These are phyloP conservation scores for Pyrenochaeta sp. DNA, from an alignment of 2,329 filamentous ascomycete species.

Conservation along the genomic window DNA sequence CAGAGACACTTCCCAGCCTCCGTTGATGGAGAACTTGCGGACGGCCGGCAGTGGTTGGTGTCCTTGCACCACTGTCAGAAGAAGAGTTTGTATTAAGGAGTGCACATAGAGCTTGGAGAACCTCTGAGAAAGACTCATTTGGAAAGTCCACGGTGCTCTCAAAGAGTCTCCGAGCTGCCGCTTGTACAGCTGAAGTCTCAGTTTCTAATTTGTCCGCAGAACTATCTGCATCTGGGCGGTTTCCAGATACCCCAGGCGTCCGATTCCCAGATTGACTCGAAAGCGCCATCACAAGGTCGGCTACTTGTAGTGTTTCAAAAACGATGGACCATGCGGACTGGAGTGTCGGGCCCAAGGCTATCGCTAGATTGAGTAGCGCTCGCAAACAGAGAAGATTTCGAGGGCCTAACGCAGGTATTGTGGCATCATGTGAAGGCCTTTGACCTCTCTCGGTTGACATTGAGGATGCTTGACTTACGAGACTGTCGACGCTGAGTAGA, in stretches of 20 bases:
- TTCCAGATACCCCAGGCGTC: slow-evolving; percentile 18
- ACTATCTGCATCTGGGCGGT: slow-evolving; percentile 32
- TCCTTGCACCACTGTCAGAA: slow-evolving; percentile 33
- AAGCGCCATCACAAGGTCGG: slow-evolving; percentile 79
- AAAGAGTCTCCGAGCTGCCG: slow-evolving; percentile 83
- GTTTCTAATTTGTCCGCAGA: slow-evolving; percentile 63
- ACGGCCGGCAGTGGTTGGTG: slow-evolving; percentile 28
- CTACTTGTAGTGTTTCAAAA: slow-evolving; percentile 89
- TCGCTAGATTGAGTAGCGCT: slow-evolving; percentile 92
- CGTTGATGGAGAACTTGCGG: slow-evolving; percentile 47
- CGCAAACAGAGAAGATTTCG: slow-evolving; percentile 89
- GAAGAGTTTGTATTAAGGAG: slow-evolving; percentile 62
- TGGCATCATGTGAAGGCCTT: slow-evolving; percentile 63
- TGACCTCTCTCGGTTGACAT: slow-evolving; percentile 65
- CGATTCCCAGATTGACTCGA: slow-evolving; percentile 39
- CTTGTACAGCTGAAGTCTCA: slow-evolving; percentile 88
- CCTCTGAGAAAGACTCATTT: slow-evolving; percentile 78
- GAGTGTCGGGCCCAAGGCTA: slow-evolving; percentile 89
- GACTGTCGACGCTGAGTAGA: slow-evolving; percentile 75
- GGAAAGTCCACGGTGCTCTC: slow-evolving; percentile 94
- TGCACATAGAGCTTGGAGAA: slow-evolving; percentile 78
- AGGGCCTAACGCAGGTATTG: slow-evolving; percentile 71
- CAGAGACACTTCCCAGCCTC: slow-evolving; percentile 55
- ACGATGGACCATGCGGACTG: slow-evolving; percentile 88
- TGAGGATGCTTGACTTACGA: slow-evolving; percentile 67